Base-by-base conservation (phyloP, 768 basidiomycete species). In the Lentinula sp. region DNA sequence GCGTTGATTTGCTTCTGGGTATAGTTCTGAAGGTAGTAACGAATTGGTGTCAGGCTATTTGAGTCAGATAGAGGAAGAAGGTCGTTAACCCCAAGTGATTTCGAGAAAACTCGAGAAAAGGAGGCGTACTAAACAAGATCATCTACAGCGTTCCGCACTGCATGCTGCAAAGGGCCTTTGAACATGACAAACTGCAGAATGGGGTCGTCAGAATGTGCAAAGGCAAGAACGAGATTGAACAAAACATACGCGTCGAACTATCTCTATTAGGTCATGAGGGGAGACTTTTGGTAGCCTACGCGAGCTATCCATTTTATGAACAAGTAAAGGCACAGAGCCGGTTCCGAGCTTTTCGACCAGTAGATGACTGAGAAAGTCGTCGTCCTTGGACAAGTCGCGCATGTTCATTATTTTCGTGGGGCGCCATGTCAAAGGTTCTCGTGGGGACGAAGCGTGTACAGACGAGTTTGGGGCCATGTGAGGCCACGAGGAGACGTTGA, bases 391-490 rank as follows among this genome's bases (percentile, higher is more conserved):
- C 63, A 94, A 83, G 83, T 94, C 92, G 74, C 84, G 83, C 81
- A 91, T 88, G 77, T 91, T 90, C 91, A 93, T 93, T 67, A 90
- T 87, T 79, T 90, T 92, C 53, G 90, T 93, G 18, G 86, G 86
- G 46, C 88, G 85, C 91, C 91, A 93, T 75, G 75, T 67, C 61
- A 86, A 68, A 61, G 69, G 58, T 43, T 69, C 68, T 48, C 63
- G 67, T 6, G 74, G 66, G 16, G 72, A 64, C 4, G 62, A 60
- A 50, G 69, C 68, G 58, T 67, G 68, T 41, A 73, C 62, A 28
- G 57, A 53, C 33, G 55, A 32, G n/a, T 43, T 37, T 28, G 52
- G 36, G 52, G 61, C 57, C 74, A 75, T 76, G 8, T 20, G 18
- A 20, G 61, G 50, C 61, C 32, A 64, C 33, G 62, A 63, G 56